Evolutionary conservation across 2,329 filamentous ascomycete species (phyloP).

Genomic region (Neofusicoccum kwambonambiense): DNA sequence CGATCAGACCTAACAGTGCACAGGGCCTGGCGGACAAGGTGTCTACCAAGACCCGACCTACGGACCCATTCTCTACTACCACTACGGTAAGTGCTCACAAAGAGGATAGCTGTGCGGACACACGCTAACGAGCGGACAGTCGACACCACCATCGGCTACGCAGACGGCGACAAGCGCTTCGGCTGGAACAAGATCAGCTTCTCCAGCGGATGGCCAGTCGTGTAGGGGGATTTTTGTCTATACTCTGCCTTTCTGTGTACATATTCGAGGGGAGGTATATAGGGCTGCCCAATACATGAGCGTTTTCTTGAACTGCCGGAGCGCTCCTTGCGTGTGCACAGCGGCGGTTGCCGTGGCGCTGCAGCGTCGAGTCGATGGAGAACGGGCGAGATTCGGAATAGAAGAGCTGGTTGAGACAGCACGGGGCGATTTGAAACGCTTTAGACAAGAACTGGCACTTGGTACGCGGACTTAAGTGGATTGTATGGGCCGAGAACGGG

Average conservation of each 20-base stretch:
- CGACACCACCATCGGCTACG: constrained; percentile 54
- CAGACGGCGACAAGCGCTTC: constrained; percentile 52
- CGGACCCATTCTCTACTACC: constrained; percentile 62
- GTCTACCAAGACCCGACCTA: constrained; percentile 51
- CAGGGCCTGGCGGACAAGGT: constrained; percentile 60
- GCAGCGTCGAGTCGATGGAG: too few species aligned
- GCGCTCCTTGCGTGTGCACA: background rate
- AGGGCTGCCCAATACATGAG: background rate
- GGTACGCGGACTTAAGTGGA: too few species aligned
- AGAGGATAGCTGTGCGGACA: background rate
- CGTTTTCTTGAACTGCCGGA: background rate
- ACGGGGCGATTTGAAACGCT: too few species aligned
- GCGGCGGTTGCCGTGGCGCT: too few species aligned
- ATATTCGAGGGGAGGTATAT: background rate
- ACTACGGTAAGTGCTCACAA: constrained; percentile 47
- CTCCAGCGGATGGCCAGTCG: constrained; percentile 50
- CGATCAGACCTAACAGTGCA: too few species aligned
- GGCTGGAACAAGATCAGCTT: constrained; percentile 54
- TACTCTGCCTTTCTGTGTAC: background rate
- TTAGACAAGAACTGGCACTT: too few species aligned
- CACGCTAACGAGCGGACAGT: constrained; percentile 27
- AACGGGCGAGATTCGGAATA: too few species aligned
- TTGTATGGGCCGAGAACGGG: background rate
- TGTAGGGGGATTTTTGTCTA: constrained; percentile 23
- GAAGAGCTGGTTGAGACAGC: too few species aligned